Evolutionary conservation across 441 rosid genomes (phyloP).

Genomic region (Jatropha multifida): DNA sequence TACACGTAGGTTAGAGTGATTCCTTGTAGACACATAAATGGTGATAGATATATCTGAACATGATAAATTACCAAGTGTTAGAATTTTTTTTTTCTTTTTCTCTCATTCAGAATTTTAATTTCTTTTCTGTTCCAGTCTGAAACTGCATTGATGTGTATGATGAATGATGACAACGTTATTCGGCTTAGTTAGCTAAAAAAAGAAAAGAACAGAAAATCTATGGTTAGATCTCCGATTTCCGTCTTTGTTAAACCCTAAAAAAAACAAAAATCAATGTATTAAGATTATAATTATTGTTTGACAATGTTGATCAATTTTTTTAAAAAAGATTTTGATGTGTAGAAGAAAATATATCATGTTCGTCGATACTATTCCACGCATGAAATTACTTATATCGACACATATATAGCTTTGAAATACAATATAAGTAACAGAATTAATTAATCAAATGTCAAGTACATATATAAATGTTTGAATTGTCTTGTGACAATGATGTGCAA

Average conservation of each 20-base stretch:
- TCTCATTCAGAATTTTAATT: not conserved
- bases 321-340: too few species aligned
- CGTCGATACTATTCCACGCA: too few species aligned
- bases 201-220: not conserved
- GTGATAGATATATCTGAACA: not conserved
- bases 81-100: not conserved
- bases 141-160: not conserved
- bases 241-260: constrained; percentile 22
- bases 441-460: too few species aligned
- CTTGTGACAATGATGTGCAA: too few species aligned
- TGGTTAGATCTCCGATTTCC: not conserved
- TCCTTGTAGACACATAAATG: not conserved
- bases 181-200: not conserved
- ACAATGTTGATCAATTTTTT: too few species aligned
- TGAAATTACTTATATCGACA: too few species aligned
- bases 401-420: too few species aligned
- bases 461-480: too few species aligned
- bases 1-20: not conserved
- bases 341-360: too few species aligned
- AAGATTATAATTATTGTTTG: too few species aligned
- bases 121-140: not conserved
- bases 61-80: not conserved
- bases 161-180: not conserved
- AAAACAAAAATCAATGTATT: not conserved
- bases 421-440: too few species aligned